Percentiles rank a stretch among this genome's conserved stretches.
These are phyloP conservation scores for Auriculariales sp. DNA, from an alignment of 768 basidiomycete genomes.

Conservation along the genomic window DNA sequence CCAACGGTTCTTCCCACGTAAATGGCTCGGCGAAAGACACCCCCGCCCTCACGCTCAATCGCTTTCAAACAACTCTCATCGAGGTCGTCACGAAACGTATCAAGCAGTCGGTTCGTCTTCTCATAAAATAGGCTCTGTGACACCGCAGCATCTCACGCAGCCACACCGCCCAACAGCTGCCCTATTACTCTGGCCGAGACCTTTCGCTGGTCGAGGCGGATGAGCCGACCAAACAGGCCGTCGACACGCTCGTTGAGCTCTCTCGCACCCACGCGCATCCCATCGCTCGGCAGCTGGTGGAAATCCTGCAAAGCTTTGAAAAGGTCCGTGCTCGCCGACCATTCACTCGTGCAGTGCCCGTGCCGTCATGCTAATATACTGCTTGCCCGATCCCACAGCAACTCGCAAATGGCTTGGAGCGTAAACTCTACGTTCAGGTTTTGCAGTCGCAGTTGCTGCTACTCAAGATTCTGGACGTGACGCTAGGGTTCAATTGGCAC, in stretches of 20 bases:
- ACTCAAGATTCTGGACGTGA: slow-evolving; percentile 63
- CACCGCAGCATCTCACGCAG: neutral
- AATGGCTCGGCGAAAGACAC: too few relatives aligned
- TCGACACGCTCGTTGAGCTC: slow-evolving; percentile 65
- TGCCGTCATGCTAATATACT: neutral
- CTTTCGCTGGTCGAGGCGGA: slow-evolving; percentile 66
- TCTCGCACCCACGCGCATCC: slow-evolving; percentile 63
- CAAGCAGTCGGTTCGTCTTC: neutral
- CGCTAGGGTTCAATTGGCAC: slow-evolving; percentile 67
- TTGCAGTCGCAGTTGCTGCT: slow-evolving; percentile 80
- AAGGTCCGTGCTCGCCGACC: slow-evolving; percentile 34
- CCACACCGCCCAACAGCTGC: slow-evolving; percentile 37
- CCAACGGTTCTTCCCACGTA: too few relatives aligned
- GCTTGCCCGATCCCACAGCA: slow-evolving; percentile 23
- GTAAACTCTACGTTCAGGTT: slow-evolving; percentile 41
- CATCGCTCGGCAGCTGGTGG: slow-evolving; percentile 64
- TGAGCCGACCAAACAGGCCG: slow-evolving; percentile 55
- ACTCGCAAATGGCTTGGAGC: slow-evolving; percentile 33
- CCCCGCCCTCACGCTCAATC: too few relatives aligned
- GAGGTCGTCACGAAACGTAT: neutral
- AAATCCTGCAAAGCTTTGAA: slow-evolving; percentile 60
- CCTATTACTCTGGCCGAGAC: slow-evolving; percentile 65
- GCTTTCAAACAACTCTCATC: neutral
- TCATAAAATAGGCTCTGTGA: neutral
- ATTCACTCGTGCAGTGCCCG: slow-evolving; percentile 9